These are phyloP conservation scores for Chloranthus sessilifolius DNA, from an alignment of 164 flowering plant genomes.

Conservation along the genomic window DNA sequence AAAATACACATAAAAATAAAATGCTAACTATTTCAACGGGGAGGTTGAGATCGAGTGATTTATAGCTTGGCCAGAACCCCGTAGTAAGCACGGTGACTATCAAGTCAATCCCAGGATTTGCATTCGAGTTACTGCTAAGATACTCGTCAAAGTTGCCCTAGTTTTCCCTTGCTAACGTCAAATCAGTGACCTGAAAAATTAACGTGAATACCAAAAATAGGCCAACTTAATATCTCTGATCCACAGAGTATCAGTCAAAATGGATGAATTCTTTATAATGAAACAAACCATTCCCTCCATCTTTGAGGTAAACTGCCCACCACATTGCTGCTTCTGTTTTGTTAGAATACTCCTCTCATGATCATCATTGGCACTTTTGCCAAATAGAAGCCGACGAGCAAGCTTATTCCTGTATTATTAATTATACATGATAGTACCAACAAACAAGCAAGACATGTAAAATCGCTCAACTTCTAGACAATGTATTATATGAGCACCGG, in stretches of 20 bases:
- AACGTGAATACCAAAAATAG: conserved; percentile 2
- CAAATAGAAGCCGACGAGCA: conserved; percentile 85
- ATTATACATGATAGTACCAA: conserved; percentile 4
- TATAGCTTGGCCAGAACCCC: conserved; percentile 96
- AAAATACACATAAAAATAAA: too few relatives aligned
- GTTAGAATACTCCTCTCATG: conserved; percentile 90
- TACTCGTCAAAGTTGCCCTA: conserved; percentile 76
- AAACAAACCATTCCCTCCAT: conserved; percentile 95
- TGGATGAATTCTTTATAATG: too few relatives aligned
- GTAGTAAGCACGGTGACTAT: conserved; percentile 89
- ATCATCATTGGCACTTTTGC: conserved; percentile 92
- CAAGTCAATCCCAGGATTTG: conserved; percentile 84
- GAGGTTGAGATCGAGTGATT: conserved; percentile 80
- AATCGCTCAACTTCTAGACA: too few relatives aligned
- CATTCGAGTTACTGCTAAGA: conserved; percentile 40
- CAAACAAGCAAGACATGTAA: not conserved
- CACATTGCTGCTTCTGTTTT: conserved; percentile 91
- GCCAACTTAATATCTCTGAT: not conserved
- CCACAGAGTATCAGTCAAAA: too few relatives aligned
- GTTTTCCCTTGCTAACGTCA: conserved; percentile 82
- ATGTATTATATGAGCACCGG: too few relatives aligned
- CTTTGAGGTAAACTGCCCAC: conserved; percentile 96
- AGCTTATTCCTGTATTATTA: conserved; percentile 72
- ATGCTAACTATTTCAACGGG: conserved; percentile 74
- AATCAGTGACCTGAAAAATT: conserved; percentile 63